Evolutionary conservation across 169 alveolate genomes (phyloP).

Genomic region (Fabrea salina): DNA sequence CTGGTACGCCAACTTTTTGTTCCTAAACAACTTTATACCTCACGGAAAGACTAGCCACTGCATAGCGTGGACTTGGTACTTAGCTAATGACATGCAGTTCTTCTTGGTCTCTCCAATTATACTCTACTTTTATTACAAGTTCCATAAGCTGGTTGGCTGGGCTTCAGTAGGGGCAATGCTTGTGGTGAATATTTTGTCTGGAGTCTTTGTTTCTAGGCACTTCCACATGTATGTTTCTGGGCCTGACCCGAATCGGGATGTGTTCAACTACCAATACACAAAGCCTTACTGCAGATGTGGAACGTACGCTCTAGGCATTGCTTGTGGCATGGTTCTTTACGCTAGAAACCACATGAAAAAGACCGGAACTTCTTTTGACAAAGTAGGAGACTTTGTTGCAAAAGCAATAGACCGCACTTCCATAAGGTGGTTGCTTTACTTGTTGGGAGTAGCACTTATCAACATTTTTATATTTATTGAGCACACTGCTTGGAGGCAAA

Average conservation of each 20-base stretch:
- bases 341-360: no score
- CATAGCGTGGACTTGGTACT: background rate
- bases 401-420: no score
- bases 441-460: no score
- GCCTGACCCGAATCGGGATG: background rate
- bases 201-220: background rate
- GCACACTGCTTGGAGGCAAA: no score
- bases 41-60: background rate
- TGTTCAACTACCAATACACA: background rate
- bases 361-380: no score
- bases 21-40: background rate
- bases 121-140: background rate
- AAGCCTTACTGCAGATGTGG: slow-evolving; percentile 24
- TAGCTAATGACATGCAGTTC: background rate
- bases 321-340: slow-evolving; percentile 11
- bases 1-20: slow-evolving; percentile 7
- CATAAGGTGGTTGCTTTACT: no score
- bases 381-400: no score
- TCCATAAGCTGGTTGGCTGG: slow-evolving; percentile 6
- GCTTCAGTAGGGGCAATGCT: background rate
- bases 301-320: slow-evolving; percentile 17
- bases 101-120: background rate
- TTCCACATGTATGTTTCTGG: background rate
- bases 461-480: no score
- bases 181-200: background rate